Evolutionary conservation across 2,329 filamentous ascomycete species (phyloP), one percentile per base, ranked within the genome.

Genomic region (Sporothrix luriei): DNA sequence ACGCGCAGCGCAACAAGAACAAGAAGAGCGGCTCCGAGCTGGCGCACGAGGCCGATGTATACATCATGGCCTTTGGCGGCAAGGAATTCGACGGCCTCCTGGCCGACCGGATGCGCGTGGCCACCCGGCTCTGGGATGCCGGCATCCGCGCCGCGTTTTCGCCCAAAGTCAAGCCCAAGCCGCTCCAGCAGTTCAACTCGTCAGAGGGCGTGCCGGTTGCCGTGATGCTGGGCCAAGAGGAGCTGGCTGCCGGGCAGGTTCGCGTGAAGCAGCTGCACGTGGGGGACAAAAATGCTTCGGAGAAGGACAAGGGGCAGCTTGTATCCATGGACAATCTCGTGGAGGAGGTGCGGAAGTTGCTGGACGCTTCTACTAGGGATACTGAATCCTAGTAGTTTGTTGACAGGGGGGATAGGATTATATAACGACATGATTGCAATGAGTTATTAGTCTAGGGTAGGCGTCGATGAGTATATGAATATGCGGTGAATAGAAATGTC

Each of bases 11-110:
- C 69, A 86, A 87, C 70, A 84, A 86, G 69, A 71, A 72, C 68
- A 43, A 64, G 6, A 68, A 46, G 10, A 46, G 14, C 14, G 16
- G 48, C 68, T 79, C 80, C 38, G 81, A 88, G 67, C 84, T 91
- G 72, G 84, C 84, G 73, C 93, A 90, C 76, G 91, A 94, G 74
- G 90, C 94, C 3, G 94, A 98, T 77, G 93, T 94, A 57, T 97
- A 88, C 80, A 90, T 98, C 76, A 98, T 98, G 93, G 93, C 93
- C 0, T 93, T 97, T 76, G 94, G 93, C 68, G 91, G 92, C 66
- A 91, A 92, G 66, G 6, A 26, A 9, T 73, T 73, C 40, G 94
- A 94, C 80, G 93, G 92, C 59, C 83, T 96, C 73, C 81, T 97
- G 68, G 88, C 89, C 73, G 91, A 97, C 83, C 90, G 94, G 73